A percentile compares a stretch with the other conserved stretches of the same genome.
Conservation (phyloP, 352 stramenopile species). For the Phytopythium aichiense region DNA sequence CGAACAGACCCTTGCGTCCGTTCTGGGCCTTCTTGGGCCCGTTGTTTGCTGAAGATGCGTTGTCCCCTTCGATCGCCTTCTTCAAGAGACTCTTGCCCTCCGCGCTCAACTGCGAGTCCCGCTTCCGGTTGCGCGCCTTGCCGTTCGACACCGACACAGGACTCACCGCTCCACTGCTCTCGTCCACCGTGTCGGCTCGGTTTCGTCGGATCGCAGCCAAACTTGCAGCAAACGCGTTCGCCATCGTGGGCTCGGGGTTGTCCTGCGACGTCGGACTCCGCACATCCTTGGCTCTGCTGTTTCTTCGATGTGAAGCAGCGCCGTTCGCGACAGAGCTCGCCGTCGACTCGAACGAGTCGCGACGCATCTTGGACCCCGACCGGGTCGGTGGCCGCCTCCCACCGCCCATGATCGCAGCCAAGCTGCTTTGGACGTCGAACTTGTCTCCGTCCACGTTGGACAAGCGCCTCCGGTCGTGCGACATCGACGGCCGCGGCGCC, state of each 20-base stretch:
- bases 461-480: conserved; percentile 31
- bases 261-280: background rate
- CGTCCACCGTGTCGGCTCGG: conserved; percentile 56
- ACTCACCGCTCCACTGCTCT: conserved; percentile 21
- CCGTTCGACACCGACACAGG: conserved; percentile 10
- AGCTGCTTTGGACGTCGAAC: conserved; percentile 41
- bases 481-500: conserved; percentile 37
- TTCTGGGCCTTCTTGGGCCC: conserved; percentile 20
- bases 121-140: conserved; percentile 47
- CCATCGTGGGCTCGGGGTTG: conserved; percentile 29
- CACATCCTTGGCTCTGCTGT: conserved; percentile 2
- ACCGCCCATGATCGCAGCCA: conserved; percentile 64
- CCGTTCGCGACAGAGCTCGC: conserved; percentile 22
- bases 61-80: conserved; percentile 48
- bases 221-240: conserved; percentile 70
- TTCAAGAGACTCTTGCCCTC: conserved; percentile 74
- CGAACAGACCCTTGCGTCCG: conserved; percentile 69
- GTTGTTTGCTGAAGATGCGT: conserved; percentile 5
- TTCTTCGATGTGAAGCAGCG: conserved; percentile 3
- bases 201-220: conserved; percentile 72
- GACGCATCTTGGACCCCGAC: conserved; percentile 19
- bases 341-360: conserved; percentile 56
- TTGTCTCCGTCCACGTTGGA: conserved; percentile 41
- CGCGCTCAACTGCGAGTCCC: conserved; percentile 67
- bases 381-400: conserved; percentile 19